These are phyloP conservation scores for Calocera cornea DNA, from an alignment of 768 basidiomycete species.

Conservation along the genomic window DNA sequence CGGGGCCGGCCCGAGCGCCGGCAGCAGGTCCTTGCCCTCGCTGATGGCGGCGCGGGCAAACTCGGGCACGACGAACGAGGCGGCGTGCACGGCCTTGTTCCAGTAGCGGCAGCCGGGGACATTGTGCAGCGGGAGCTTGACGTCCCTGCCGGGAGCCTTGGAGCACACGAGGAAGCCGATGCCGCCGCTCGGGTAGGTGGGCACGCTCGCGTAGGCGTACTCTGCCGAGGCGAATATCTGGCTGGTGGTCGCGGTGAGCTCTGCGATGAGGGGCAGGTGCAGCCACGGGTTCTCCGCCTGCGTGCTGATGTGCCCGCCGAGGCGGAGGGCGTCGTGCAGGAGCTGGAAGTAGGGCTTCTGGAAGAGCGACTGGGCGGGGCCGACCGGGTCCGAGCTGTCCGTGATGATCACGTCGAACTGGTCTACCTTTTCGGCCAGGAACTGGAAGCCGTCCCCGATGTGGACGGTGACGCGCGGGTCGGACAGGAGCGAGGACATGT, in stretches of 20 bases:
- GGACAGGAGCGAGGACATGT: constrained; percentile 75
- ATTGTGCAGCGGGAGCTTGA: constrained; percentile 59
- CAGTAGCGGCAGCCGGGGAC: constrained; percentile 71
- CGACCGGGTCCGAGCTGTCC: constrained; percentile 95
- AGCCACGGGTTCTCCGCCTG: constrained; percentile 95
- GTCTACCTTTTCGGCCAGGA: constrained; percentile 72
- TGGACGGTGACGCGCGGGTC: constrained; percentile 70
- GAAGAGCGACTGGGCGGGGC: constrained; percentile 87
- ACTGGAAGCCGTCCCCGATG: constrained; percentile 95
- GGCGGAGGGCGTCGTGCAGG: constrained; percentile 74
- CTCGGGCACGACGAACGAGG: constrained; percentile 86
- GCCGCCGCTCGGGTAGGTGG: constrained; percentile 96
- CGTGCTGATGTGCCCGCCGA: constrained; percentile 86
- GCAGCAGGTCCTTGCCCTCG: constrained; percentile 55
- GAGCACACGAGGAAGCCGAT: constrained; percentile 90
- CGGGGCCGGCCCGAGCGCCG: constrained; percentile 54
- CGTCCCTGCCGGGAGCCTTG: constrained; percentile 53
- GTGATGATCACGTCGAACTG: constrained; percentile 97
- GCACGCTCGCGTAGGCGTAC: constrained; percentile 93
- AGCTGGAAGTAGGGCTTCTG: constrained; percentile 95
- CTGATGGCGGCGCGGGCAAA: constrained; percentile 66
- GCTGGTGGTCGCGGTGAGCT: constrained; percentile 54
- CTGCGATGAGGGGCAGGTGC: constrained; percentile 73
- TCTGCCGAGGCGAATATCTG: constrained; percentile 66
- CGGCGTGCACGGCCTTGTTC: constrained; percentile 61